These are phyloP conservation scores for Naganishia vaughanmartiniae DNA, from an alignment of 768 basidiomycete species.

Conservation along the genomic window DNA sequence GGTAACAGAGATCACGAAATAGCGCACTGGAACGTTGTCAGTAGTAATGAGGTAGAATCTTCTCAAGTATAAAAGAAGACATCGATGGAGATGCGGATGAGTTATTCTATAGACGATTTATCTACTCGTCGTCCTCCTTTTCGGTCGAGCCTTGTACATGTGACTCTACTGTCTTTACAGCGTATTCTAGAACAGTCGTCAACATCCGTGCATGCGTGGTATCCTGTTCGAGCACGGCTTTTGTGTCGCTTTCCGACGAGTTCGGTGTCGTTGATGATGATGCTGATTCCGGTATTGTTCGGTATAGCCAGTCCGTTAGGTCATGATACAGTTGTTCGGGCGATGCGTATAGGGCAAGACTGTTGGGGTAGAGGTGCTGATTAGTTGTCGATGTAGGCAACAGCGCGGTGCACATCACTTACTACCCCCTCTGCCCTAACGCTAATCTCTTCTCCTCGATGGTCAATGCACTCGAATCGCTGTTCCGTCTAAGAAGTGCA, in stretches of 20 bases:
- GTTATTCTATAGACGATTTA: not conserved
- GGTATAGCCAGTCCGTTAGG: conserved; percentile 21
- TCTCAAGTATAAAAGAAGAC: too few species aligned
- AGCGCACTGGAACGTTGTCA: not conserved
- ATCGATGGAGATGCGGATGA: conserved; percentile 15
- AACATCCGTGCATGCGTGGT: conserved; percentile 21
- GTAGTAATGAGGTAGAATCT: not conserved
- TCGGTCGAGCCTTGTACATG: conserved; percentile 17
- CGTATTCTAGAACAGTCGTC: conserved; percentile 13
- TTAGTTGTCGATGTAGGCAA: not conserved
- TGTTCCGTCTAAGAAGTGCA: conserved; percentile 15
- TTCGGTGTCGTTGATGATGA: not conserved
- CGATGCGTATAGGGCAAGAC: conserved; percentile 15
- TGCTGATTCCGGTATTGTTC: conserved; percentile 19
- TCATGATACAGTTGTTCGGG: conserved; percentile 13
- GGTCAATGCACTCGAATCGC: conserved; percentile 10
- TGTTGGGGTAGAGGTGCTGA: not conserved
- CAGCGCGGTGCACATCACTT: not conserved
- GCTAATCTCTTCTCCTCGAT: conserved; percentile 12
- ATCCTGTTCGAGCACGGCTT: not conserved
- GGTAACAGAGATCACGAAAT: not conserved
- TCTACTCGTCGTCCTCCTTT: conserved; percentile 18
- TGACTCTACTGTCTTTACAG: conserved; percentile 22
- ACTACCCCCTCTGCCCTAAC: conserved; percentile 21
- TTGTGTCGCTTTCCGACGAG: not conserved